Evolutionary conservation across 768 basidiomycete species (phyloP).

Genomic region (Neoboletus magnificus): DNA sequence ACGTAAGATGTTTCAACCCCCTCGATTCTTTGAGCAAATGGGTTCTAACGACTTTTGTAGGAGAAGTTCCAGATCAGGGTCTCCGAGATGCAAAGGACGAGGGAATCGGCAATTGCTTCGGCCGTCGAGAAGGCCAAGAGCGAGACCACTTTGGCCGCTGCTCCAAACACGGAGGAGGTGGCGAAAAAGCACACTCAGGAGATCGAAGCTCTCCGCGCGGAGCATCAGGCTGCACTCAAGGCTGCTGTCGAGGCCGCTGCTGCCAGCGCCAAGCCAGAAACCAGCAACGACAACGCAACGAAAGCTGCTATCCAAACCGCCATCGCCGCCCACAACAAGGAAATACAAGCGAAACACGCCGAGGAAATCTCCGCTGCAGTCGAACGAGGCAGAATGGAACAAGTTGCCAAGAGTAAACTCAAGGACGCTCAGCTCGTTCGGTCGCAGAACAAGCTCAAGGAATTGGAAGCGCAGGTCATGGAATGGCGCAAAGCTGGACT

Average conservation of each 20-base stretch:
- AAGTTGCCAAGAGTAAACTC: slow-evolving; percentile 55
- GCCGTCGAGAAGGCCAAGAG: slow-evolving; percentile 55
- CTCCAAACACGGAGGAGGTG: slow-evolving; percentile 37
- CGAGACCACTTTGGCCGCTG: slow-evolving; percentile 32
- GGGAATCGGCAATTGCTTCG: slow-evolving; percentile 50
- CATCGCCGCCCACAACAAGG: slow-evolving; percentile 46
- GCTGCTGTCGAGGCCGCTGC: slow-evolving; percentile 49
- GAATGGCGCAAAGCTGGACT: slow-evolving; percentile 53
- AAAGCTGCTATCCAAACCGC: slow-evolving; percentile 50
- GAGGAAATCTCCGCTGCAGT: slow-evolving; percentile 62
- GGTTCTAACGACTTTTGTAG: slow-evolving; percentile 33
- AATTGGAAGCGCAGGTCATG: slow-evolving; percentile 60
- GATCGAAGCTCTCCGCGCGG: slow-evolving; percentile 51
- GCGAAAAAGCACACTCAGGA: slow-evolving; percentile 58
- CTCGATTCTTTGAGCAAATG: neutral
- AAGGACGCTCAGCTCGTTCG: slow-evolving; percentile 70
- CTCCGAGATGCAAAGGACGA: slow-evolving; percentile 48
- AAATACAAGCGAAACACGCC: slow-evolving; percentile 43
- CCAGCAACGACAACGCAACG: slow-evolving; percentile 31
- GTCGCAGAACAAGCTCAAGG: slow-evolving; percentile 60
- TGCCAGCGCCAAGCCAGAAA: slow-evolving; percentile 37
- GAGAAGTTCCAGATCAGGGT: slow-evolving; percentile 61
- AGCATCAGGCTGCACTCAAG: slow-evolving; percentile 52
- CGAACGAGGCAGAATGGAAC: slow-evolving; percentile 67
- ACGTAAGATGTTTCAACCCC: slow-evolving; percentile 14